Evolutionary conservation across 768 basidiomycete genomes (phyloP).

Genomic region (Phlebiopsis flavidoalba): DNA sequence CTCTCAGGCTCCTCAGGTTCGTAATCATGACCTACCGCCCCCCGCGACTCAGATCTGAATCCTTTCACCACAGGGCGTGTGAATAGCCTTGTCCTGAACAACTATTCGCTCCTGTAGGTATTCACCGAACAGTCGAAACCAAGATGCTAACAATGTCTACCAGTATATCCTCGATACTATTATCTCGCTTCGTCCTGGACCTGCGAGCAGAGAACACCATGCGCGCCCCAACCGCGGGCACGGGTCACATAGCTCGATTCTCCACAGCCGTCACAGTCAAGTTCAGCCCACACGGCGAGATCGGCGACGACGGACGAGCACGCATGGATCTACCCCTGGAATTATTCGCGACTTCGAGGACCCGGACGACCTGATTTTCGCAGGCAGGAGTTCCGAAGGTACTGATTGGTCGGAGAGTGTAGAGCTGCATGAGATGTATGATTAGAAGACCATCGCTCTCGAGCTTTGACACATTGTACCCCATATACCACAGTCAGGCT

Average conservation of each 20-base stretch:
- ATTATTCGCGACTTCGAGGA: slow-evolving; percentile 2
- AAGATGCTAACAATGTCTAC: background rate
- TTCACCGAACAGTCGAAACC: background rate
- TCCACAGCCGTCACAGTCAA: background rate
- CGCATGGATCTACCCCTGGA: background rate
- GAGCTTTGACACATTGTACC: background rate
- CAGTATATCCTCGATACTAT: slow-evolving; percentile 3
- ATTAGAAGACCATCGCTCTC: background rate
- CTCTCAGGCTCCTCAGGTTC: slow-evolving; percentile 1
- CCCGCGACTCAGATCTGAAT: no score
- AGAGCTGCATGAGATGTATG: background rate
- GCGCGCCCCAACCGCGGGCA: background rate
- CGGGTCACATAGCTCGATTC: background rate
- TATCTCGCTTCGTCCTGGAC: slow-evolving; percentile 9
- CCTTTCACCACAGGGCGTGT: slow-evolving; percentile 2
- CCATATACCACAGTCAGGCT: no score
- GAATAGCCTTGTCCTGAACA: slow-evolving; percentile 9
- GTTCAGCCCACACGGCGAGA: background rate
- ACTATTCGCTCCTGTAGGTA: slow-evolving; percentile 2
- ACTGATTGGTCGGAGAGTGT: background rate
- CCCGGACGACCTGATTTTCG: background rate
- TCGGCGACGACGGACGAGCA: background rate
- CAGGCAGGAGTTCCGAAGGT: background rate
- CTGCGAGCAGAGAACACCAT: slow-evolving; percentile 3
- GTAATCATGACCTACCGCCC: background rate